Base-by-base conservation (phyloP, 805 yeast species). In the Dipodascopsis uninucleata region DNA sequence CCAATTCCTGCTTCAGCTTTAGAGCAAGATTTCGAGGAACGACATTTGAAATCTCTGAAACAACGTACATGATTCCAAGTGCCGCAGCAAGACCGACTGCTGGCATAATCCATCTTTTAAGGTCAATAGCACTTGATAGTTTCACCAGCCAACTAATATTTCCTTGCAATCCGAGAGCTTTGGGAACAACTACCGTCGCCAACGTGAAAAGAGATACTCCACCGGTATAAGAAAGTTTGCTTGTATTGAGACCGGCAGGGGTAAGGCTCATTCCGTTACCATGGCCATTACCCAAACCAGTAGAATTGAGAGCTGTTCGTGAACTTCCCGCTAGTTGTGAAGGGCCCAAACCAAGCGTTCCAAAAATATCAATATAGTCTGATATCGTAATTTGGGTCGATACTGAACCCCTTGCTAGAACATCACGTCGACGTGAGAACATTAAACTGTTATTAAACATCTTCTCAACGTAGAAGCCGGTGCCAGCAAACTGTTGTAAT, bases 11-110 rank as follows among this genome's bases (percentile, higher is more conserved):
- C 52, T 75, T 76, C 54, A 90, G 76, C 63, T 84, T 86, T 37
- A 74, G 71, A 0, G 93, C 87, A 47, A 87, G 74, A 46, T 88
- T 88, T 54, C 87, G 71, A 16, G 96, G 94, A 57, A 86, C 78
- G 0, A 97, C 95, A 57, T 82, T 77, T 2, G 97, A 97, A 10
- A 94, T 78, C 63, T 93, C 97, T 47, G 73, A 71, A 16, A 87
- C 68, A 45, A 88, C 61, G 58, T 85, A 87, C 31, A 78, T 77
- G 0, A 76, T 66, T 0, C 82, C 71, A 10, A 78, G 69, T 1
- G 78, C 73, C 4, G 77, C 67, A 1, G 75, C 73, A 6, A 78
- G 71, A 2, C 79, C 53, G 0, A 74, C 47, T 0, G 78, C 36
- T 0, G 94, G 89, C 0, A 76, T 61, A 0, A 76, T 71, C n/a